Percentiles rank a stretch among this genome's conserved stretches.
These are phyloP conservation scores for Thielaviopsis ethacetica DNA, from an alignment of 2,329 filamentous ascomycete genomes.

Conservation along the genomic window DNA sequence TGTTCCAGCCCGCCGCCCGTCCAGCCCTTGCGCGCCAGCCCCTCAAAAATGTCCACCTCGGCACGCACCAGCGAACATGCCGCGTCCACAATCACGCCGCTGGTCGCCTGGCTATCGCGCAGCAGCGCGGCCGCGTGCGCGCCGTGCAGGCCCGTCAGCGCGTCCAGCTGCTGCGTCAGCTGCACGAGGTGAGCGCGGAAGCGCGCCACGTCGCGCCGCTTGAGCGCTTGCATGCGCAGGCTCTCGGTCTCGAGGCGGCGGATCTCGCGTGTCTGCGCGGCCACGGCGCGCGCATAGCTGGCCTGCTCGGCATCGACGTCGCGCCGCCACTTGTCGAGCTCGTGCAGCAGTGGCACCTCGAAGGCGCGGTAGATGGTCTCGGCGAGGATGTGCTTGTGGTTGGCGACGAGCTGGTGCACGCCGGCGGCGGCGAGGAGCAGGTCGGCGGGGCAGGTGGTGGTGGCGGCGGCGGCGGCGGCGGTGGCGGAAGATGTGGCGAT, in stretches of 20 bases:
- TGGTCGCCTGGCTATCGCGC: conserved; percentile 49
- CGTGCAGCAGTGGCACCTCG: conserved; percentile 52
- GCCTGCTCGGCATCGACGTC: conserved; percentile 50
- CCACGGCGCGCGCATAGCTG: conserved; percentile 38
- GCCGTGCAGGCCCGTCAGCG: conserved; percentile 42
- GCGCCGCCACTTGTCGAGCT: conserved; percentile 47
- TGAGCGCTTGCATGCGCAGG: conserved; percentile 42
- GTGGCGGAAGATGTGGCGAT: conserved; percentile 17
- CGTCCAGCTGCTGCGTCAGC: conserved; percentile 45
- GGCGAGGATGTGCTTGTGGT: conserved; percentile 53
- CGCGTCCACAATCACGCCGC: conserved; percentile 43
- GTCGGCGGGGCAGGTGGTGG: conserved; percentile 44
- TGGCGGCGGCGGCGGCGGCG: conserved; percentile 24
- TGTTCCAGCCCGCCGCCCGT: conserved; percentile 50
- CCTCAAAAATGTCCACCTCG: conserved; percentile 55
- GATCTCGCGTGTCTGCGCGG: conserved; percentile 41
- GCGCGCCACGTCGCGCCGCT: conserved; percentile 41
- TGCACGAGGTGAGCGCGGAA: conserved; percentile 48
- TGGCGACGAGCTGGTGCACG: conserved; percentile 50
- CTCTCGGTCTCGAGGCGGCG: conserved; percentile 49
- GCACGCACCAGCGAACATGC: conserved; percentile 49
- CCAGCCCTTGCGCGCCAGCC: conserved; percentile 51
- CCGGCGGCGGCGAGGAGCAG: conserved; percentile 44
- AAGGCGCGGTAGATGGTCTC: conserved; percentile 54
- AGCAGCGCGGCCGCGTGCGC: conserved; percentile 43